Evolutionary conservation across 225 moss, liverwort and hornwort genomes (phyloP), one percentile per base, ranked within the genome.

Genomic region (Pseudoscleropodium purum): DNA sequence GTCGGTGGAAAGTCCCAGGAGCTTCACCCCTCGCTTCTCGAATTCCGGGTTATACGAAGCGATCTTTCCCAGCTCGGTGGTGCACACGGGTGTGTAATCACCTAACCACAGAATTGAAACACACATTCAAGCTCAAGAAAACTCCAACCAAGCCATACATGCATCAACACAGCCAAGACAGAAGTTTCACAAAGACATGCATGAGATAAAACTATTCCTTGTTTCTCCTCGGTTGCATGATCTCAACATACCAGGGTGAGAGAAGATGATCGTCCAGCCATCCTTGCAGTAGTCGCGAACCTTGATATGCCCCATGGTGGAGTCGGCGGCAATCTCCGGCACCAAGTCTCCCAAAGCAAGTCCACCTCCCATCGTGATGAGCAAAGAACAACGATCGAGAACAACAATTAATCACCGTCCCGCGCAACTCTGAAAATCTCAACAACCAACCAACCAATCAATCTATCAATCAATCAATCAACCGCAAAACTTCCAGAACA

Each of bases 41-140:
- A 95, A 95, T 68, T 95, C 93, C 31, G 91, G 87, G 65, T 62
- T 33, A 52, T 93, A 94, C 12, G 89, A 39, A 2, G 93, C 95
- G 7, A 95, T 93, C 84, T 89, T 94, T 11, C 95, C 95, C 63
- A 95, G 79, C 73, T 95, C 95, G 82, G 95, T 93, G 31, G 95
- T 95, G 87, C 95, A 95, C 66, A 94, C 93, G 16, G 95, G 95
- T 6, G 95, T 95, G 57, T 87, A 94, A 72, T 95, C 95, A 77
- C 95, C 95, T 95, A 75, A 56, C 68, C 27, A 73, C 68, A 70
- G 17, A n/a, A n/a, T n/a, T n/a, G n/a, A n/a, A 78, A 52, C 39
- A 36, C 7, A 10, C 52, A 61, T 41, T 24, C 39, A 39, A 70
- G 23, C 24, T 62, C 75, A 57, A 83, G 39, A 82, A 74, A 86